These are phyloP conservation scores for Populus deltoides DNA, from an alignment of 345 rosid genomes.

Conservation along the genomic window DNA sequence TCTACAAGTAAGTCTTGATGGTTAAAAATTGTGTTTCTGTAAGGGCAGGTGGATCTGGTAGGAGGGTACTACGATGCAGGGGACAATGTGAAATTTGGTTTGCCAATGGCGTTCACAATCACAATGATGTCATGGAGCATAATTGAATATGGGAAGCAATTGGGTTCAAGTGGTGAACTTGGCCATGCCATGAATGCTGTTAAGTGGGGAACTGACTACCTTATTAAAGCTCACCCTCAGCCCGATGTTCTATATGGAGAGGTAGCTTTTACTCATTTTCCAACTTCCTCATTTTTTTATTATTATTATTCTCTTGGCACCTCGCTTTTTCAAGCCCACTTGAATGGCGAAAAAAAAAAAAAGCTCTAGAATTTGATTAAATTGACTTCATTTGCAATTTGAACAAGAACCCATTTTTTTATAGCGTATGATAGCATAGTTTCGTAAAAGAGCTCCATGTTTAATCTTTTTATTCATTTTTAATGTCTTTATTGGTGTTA, in stretches of 20 bases:
- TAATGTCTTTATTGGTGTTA: background rate
- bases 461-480: background rate
- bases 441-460: background rate
- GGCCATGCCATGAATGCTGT: slow-evolving; percentile 81
- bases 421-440: background rate
- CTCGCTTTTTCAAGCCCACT: background rate
- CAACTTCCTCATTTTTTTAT: background rate
- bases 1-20: background rate
- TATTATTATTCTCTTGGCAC: background rate
- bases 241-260: slow-evolving; percentile 94
- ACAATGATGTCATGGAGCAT: slow-evolving; percentile 99
- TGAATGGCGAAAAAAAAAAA: background rate
- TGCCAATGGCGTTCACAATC: slow-evolving; percentile 96
- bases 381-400: background rate
- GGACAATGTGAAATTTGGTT: slow-evolving; percentile 97
- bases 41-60: slow-evolving; percentile 79
- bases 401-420: background rate
- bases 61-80: slow-evolving; percentile 99
- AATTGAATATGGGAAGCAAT: slow-evolving; percentile 79
- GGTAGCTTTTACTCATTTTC: slow-evolving; percentile 33
- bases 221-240: slow-evolving; percentile 94
- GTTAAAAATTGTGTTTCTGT: background rate
- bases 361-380: background rate
- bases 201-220: slow-evolving; percentile 96
- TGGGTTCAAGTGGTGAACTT: slow-evolving; percentile 74